A percentile compares a stretch with the other conserved stretches of the same genome.
Conservation (phyloP, 2,329 filamentous ascomycete species). For the Colletotrichum kahawae region DNA sequence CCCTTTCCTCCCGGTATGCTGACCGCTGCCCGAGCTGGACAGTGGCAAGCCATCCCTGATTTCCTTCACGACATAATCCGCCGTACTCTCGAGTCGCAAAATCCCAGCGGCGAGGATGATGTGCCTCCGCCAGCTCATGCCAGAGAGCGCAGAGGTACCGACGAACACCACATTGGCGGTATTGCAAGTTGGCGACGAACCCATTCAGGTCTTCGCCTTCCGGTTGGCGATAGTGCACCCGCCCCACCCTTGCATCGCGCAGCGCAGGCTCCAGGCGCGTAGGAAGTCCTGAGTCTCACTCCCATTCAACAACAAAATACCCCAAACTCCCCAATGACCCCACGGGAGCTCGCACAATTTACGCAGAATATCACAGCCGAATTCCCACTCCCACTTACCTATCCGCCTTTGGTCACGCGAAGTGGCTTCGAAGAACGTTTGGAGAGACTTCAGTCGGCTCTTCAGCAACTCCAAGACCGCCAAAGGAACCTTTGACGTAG, state of each 20-base stretch:
- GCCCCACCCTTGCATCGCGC: conserved; percentile 29
- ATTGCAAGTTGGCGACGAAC: conserved; percentile 25
- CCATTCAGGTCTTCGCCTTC: conserved; percentile 45
- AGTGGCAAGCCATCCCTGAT: conserved; percentile 64
- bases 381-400: background rate
- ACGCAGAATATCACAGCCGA: background rate
- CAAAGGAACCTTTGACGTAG: background rate
- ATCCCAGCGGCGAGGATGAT: conserved; percentile 9
- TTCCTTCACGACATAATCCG: conserved; percentile 59
- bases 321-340: background rate
- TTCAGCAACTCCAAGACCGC: background rate
- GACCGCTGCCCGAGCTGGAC: conserved; percentile 58
- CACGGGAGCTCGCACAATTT: background rate
- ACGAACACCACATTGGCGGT: conserved; percentile 7
- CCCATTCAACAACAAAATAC: background rate
- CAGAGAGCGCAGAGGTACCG: conserved; percentile 13
- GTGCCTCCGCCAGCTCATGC: background rate
- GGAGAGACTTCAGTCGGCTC: background rate
- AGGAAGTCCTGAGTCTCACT: conserved; percentile 1
- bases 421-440: background rate
- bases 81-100: conserved; percentile 47
- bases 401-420: background rate
- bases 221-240: conserved; percentile 33
- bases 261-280: conserved; percentile 35
- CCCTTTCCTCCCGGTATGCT: conserved; percentile 59